A percentile compares a stretch with the other conserved stretches of the same genome.
phyloP scores from a whole-genome alignment of 805 yeast genomes.

The Candida awuae region DNA sequence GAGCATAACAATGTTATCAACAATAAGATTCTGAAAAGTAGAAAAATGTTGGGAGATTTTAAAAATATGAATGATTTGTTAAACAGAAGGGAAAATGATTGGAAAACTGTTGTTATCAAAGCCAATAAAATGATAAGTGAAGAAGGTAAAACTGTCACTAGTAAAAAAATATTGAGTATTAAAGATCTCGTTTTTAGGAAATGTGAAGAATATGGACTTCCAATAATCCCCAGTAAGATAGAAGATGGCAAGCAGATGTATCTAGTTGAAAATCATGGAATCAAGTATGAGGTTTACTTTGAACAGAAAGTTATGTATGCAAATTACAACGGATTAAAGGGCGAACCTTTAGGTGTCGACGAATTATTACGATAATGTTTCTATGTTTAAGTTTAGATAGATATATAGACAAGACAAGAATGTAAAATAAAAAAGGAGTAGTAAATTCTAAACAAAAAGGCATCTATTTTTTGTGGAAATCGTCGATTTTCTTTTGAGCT shows the following conservation, averaged over 20 bases:
- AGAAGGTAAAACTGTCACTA: not conserved
- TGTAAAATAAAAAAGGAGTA: not conserved
- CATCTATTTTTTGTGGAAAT: conserved; percentile 14
- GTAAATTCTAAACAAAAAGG: conserved; percentile 15
- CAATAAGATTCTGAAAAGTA: not conserved
- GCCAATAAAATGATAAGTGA: not conserved
- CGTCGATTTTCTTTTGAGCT: conserved; percentile 16
- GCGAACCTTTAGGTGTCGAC: not conserved
- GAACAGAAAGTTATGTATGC: conserved; percentile 4
- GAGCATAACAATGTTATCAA: not conserved
- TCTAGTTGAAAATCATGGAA: conserved; percentile 28
- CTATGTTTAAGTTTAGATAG: not conserved
- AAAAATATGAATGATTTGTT: not conserved
- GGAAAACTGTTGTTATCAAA: too few species aligned
- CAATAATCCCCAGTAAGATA: conserved; percentile 28
- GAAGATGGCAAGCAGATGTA: conserved; percentile 37
- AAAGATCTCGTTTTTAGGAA: conserved; percentile 58
- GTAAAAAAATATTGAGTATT: too few species aligned
- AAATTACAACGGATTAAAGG: conserved; percentile 1
- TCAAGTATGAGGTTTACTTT: conserved; percentile 1
- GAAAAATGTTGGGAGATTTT: conserved; percentile 5
- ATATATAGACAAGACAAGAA: not conserved
- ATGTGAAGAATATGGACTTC: conserved; percentile 44
- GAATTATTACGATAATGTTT: not conserved
- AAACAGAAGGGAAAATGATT: not conserved